Evolutionary conservation across 352 stramenopile genomes (phyloP).

Genomic region (Elongisporangium prolatum): DNA sequence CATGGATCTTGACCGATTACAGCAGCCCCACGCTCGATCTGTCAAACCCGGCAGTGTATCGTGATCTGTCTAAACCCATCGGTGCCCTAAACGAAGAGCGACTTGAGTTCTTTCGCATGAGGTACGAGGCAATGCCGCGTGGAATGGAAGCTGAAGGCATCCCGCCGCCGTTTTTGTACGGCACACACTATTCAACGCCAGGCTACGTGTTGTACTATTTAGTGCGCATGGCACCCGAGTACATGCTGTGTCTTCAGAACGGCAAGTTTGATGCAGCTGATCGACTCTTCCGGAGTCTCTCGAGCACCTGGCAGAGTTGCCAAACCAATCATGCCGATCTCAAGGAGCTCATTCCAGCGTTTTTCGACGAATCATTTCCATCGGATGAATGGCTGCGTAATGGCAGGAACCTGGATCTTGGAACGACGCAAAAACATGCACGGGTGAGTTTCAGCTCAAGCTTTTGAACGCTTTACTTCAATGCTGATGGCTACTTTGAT

Average conservation of each 20-base stretch:
- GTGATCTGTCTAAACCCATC: conserved; percentile 94
- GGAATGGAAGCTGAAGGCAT: conserved; percentile 77
- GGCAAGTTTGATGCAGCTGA: conserved; percentile 98
- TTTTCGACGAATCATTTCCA: conserved; percentile 91
- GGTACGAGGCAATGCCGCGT: conserved; percentile 89
- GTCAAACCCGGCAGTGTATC: conserved; percentile 77
- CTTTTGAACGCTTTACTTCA: background rate
- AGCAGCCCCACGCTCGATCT: conserved; percentile 79
- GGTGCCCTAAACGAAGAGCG: conserved; percentile 90
- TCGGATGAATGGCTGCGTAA: conserved; percentile 94
- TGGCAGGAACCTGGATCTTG: conserved; percentile 94
- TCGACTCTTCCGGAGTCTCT: conserved; percentile 95
- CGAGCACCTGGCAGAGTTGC: conserved; percentile 89
- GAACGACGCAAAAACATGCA: conserved; percentile 86
- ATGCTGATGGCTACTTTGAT: conserved; percentile 4
- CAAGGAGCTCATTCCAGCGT: conserved; percentile 99
- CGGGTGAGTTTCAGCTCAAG: conserved; percentile 19
- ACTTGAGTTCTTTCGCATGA: conserved; percentile 83
- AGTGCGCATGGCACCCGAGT: conserved; percentile 95
- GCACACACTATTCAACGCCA: conserved; percentile 90
- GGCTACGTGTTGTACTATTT: conserved; percentile 99
- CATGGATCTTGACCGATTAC: conserved; percentile 95
- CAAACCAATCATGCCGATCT: conserved; percentile 91
- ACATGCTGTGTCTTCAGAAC: conserved; percentile 96
- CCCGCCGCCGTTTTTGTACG: conserved; percentile 96